Evolutionary conservation across 192 early-diverging fungal species (phyloP).

Genomic region (Diversispora epigaea): DNA sequence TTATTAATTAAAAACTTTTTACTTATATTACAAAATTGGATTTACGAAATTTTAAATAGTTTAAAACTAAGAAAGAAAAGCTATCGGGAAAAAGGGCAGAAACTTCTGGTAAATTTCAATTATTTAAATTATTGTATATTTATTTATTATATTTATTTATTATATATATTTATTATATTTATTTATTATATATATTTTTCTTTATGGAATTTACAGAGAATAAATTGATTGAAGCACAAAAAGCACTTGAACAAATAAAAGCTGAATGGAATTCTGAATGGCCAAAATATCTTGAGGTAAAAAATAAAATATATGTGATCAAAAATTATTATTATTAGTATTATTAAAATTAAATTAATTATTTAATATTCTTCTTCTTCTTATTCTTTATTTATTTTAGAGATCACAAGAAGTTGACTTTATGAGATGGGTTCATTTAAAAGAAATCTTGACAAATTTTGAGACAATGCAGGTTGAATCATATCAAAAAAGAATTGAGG

Average conservation of each 20-base stretch:
- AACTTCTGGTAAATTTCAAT: constrained; percentile 13
- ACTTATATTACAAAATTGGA: not conserved
- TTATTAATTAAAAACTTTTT: too few species aligned
- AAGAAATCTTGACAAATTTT: constrained; percentile 37
- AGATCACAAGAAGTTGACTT: constrained; percentile 44
- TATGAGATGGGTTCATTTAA: constrained; percentile 37
- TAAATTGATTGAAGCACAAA: constrained; percentile 38
- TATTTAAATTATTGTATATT: not conserved
- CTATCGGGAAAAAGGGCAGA: not conserved
- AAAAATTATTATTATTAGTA: not conserved
- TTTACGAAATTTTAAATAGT: constrained; percentile 4
- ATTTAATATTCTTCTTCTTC: not conserved
- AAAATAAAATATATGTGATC: too few species aligned
- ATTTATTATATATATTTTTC: not conserved
- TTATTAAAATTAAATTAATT: not conserved
- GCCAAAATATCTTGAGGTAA: not conserved
- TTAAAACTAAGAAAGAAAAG: constrained; percentile 14
- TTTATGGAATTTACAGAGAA: not conserved
- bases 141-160: not conserved
- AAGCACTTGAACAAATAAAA: constrained; percentile 34
- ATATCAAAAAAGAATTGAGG: constrained; percentile 37
- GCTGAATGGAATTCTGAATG: constrained; percentile 36
- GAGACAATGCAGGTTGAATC: constrained; percentile 42
- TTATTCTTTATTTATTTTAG: constrained; percentile 25
- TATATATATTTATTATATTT: not conserved